Evolutionary conservation across 352 stramenopile genomes (phyloP).

Genomic region (Globisporangium alternatum): DNA sequence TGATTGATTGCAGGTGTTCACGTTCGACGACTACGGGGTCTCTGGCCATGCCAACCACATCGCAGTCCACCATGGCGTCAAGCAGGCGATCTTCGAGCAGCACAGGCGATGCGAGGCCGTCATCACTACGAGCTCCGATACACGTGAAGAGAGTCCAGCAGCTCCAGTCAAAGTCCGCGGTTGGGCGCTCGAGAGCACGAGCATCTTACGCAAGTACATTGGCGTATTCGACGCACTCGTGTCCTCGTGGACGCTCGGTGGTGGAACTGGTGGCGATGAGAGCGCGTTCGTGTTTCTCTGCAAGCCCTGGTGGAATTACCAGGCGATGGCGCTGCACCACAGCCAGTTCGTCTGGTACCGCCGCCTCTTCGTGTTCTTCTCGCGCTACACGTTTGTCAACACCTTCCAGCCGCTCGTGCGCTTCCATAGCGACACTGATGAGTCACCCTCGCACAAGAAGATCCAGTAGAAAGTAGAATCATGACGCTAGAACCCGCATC

Average conservation of each 20-base stretch:
- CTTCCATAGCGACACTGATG: neutral
- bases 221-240: conserved; percentile 73
- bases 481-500: conserved; percentile 35
- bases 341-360: conserved; percentile 98
- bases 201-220: conserved; percentile 86
- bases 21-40: conserved; percentile 92
- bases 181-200: conserved; percentile 72
- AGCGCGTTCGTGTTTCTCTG: conserved; percentile 59
- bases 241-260: conserved; percentile 28
- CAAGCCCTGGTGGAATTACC: conserved; percentile 80
- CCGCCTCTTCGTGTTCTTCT: conserved; percentile 95
- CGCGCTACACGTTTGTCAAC: conserved; percentile 94
- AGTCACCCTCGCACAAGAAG: conserved; percentile 21
- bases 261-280: conserved; percentile 6
- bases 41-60: conserved; percentile 95
- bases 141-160: neutral
- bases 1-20: conserved; percentile 71
- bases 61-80: conserved; percentile 59
- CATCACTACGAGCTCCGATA: neutral
- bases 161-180: conserved; percentile 30
- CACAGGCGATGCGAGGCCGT: conserved; percentile 34
- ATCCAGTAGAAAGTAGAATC: conserved; percentile 17
- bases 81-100: conserved; percentile 38
- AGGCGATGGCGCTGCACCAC: conserved; percentile 88
- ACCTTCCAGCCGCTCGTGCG: conserved; percentile 56